A percentile compares a stretch with the other conserved stretches of the same genome.
These are phyloP conservation scores for Podospora appendiculata DNA, from an alignment of 495 filamentous ascomycete genomes.

Conservation along the genomic window DNA sequence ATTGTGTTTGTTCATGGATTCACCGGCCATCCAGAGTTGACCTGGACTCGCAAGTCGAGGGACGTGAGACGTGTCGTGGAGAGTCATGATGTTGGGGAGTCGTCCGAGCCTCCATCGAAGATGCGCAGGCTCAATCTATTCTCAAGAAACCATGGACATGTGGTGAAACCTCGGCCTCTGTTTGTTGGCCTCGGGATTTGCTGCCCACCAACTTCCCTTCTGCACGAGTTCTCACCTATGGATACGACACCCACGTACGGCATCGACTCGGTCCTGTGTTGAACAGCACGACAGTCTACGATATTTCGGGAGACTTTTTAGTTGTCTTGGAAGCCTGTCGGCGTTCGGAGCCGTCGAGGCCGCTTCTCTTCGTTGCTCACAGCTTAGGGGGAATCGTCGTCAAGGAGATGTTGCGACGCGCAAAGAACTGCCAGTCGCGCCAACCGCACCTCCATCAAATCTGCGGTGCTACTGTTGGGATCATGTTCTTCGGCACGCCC, in stretches of 20 bases:
- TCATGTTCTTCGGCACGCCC: conserved; percentile 39
- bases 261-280: conserved; percentile 15
- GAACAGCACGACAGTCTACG: conserved; percentile 25
- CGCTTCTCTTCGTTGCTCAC: conserved; percentile 41
- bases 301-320: conserved; percentile 30
- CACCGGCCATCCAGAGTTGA: conserved; percentile 25
- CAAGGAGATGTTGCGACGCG: conserved; percentile 31
- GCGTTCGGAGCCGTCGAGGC: conserved; percentile 16
- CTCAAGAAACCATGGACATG: background rate
- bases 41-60: conserved; percentile 18
- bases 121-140: conserved; percentile 1
- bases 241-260: conserved; percentile 37
- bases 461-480: conserved; percentile 26
- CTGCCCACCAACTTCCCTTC: conserved; percentile 36
- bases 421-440: conserved; percentile 5
- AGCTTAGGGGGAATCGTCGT: conserved; percentile 47
- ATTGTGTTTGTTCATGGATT: conserved; percentile 30
- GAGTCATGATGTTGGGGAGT: background rate
- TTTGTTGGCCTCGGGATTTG: conserved; percentile 41
- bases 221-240: conserved; percentile 42
- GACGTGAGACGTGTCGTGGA: background rate
- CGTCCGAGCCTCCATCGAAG: conserved; percentile 6
- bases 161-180: background rate
- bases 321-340: conserved; percentile 25
- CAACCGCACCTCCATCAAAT: conserved; percentile 16